Percentiles rank a stretch among this genome's conserved stretches.
These are phyloP conservation scores for Mycena amicta DNA, from an alignment of 768 basidiomycete genomes.

Conservation along the genomic window DNA sequence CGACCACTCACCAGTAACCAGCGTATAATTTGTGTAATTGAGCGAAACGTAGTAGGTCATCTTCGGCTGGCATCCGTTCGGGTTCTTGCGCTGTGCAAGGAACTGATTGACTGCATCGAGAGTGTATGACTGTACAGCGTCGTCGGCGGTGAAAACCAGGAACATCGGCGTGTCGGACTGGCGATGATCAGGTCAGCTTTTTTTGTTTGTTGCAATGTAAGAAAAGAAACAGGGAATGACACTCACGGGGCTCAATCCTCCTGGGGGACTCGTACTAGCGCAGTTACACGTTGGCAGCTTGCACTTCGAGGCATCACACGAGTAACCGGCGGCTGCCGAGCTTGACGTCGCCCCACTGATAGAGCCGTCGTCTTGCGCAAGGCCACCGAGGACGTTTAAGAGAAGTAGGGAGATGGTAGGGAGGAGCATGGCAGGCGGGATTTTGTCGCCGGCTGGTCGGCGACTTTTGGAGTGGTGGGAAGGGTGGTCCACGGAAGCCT, in stretches of 20 bases:
- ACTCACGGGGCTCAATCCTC: conserved; percentile 61
- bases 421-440: too few relatives aligned
- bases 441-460: too few relatives aligned
- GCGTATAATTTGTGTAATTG: conserved; percentile 73
- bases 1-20: conserved; percentile 53
- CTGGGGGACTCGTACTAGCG: conserved; percentile 73
- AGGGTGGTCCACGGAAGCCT: too few relatives aligned
- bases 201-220: conserved; percentile 48
- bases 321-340: conserved; percentile 62
- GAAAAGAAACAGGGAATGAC: conserved; percentile 60
- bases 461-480: too few relatives aligned
- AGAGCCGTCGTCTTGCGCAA: too few relatives aligned
- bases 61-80: conserved; percentile 70
- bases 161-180: conserved; percentile 46
- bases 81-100: conserved; percentile 71
- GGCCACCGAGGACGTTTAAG: too few relatives aligned
- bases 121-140: conserved; percentile 77
- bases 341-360: conserved; percentile 56
- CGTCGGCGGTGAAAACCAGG: conserved; percentile 69
- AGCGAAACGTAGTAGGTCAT: conserved; percentile 78
- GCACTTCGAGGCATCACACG: conserved; percentile 66
- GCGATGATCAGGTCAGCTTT: conserved; percentile 9
- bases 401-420: too few relatives aligned
- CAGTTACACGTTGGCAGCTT: conserved; percentile 72
- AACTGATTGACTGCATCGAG: conserved; percentile 74